Percentiles rank a stretch among this genome's conserved stretches.
Evolutionary conservation across 2,329 filamentous ascomycete genomes (phyloP).

Genomic region (Xylaria hypoxylon): DNA sequence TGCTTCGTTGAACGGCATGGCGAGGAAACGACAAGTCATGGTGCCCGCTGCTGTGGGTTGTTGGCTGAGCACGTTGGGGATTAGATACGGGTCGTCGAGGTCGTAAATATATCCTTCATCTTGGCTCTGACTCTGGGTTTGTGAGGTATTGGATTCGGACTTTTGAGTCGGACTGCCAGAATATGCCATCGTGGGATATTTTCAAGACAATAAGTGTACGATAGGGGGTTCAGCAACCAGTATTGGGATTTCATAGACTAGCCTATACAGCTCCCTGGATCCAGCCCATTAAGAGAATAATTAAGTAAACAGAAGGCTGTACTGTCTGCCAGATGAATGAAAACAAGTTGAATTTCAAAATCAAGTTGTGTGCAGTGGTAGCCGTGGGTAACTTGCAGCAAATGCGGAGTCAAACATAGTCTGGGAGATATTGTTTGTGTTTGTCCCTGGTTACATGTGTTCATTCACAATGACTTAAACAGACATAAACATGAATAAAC

Average conservation of each 20-base stretch:
- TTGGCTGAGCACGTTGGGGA: neutral
- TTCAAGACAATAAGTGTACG: neutral
- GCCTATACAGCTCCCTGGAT: neutral
- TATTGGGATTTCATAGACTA: neutral
- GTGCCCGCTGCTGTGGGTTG: neutral
- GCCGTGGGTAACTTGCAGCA: neutral
- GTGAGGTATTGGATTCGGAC: neutral
- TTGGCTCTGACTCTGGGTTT: neutral
- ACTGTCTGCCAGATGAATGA: neutral
- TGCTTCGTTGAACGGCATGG: constrained; percentile 9
- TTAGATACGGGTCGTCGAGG: constrained; percentile 31
- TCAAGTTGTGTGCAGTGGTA: neutral
- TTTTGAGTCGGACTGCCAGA: neutral
- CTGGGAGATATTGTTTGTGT: neutral
- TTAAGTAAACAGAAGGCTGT: neutral
- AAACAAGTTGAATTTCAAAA: neutral
- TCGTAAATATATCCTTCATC: constrained; percentile 12
- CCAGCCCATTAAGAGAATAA: neutral
- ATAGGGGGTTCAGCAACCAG: neutral
- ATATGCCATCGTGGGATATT: constrained; percentile 9
- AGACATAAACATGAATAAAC: constrained; percentile 14
- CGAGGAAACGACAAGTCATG: constrained; percentile 30
- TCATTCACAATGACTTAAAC: neutral
- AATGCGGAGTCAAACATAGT: neutral
- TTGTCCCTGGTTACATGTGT: neutral